phyloP scores from a whole-genome alignment of 805 yeast genomes.

The Barnettozyma sp. region DNA sequence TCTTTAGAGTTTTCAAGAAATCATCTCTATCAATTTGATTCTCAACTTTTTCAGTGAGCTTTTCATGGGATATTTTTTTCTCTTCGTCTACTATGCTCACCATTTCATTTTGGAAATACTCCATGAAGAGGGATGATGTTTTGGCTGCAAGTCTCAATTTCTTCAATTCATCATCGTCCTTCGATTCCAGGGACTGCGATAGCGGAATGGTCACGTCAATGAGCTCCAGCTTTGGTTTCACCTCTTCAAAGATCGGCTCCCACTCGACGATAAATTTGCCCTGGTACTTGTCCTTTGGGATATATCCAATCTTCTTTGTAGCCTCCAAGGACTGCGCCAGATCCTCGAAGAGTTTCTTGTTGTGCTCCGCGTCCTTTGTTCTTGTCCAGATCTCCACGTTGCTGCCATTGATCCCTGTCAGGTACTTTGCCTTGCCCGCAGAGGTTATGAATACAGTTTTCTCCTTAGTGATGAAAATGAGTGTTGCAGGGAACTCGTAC shows the following conservation, averaged over 20 bases:
- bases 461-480: constrained; percentile 53
- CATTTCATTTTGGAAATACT: constrained; percentile 80
- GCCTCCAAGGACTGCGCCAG: constrained; percentile 40
- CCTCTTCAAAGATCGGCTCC: constrained; percentile 38
- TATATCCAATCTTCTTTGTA: constrained; percentile 51
- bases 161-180: constrained; percentile 73
- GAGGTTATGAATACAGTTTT: constrained; percentile 66
- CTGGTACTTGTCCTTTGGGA: constrained; percentile 67
- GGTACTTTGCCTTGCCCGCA: constrained; percentile 76
- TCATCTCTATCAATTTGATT: constrained; percentile 73
- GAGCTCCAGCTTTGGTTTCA: constrained; percentile 34
- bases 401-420: constrained; percentile 48
- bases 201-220: constrained; percentile 49
- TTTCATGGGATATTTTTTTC: constrained; percentile 60
- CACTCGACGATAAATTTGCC: constrained; percentile 86
- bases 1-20: constrained; percentile 52
- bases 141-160: constrained; percentile 64
- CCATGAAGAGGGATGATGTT: constrained; percentile 73
- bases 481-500: constrained; percentile 93
- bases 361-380: constrained; percentile 74
- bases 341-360: constrained; percentile 56
- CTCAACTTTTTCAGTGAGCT: constrained; percentile 70
- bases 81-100: constrained; percentile 84
- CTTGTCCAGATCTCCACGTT: constrained; percentile 59
- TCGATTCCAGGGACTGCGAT: constrained; percentile 58